phyloP scores from a whole-genome alignment of 2,329 filamentous ascomycete genomes.

The Xylaria hypoxylon region DNA sequence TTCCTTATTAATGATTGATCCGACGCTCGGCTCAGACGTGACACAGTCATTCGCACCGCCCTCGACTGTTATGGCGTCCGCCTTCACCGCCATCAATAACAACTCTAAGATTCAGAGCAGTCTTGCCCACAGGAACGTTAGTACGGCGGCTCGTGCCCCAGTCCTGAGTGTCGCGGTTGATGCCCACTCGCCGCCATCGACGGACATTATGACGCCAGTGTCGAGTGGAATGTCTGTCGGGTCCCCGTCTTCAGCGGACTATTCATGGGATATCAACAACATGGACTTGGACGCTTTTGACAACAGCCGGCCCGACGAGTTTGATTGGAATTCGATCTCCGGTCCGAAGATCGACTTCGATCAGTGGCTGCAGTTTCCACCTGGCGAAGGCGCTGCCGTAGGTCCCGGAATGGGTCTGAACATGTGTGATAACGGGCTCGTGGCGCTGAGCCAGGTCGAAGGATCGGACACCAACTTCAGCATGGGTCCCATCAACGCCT shows the following conservation, averaged over 20 bases:
- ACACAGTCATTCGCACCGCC: slow-evolving; percentile 28
- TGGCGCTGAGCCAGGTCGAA: slow-evolving; percentile 37
- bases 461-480: slow-evolving; percentile 25
- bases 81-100: slow-evolving; percentile 13
- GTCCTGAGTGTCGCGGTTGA: not conserved
- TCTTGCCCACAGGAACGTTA: slow-evolving; percentile 19
- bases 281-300: slow-evolving; percentile 57
- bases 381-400: slow-evolving; percentile 56
- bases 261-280: slow-evolving; percentile 59
- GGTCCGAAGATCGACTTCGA: slow-evolving; percentile 68
- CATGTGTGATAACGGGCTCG: slow-evolving; percentile 31
- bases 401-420: slow-evolving; percentile 34
- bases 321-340: slow-evolving; percentile 66
- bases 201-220: slow-evolving; percentile 45
- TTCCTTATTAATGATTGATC: slow-evolving; percentile 22
- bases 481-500: slow-evolving; percentile 11
- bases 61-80: slow-evolving; percentile 4
- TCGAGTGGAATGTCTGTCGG: slow-evolving; percentile 34
- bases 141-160: not conserved
- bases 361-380: slow-evolving; percentile 69
- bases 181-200: slow-evolving; percentile 42
- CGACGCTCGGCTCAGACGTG: slow-evolving; percentile 29
- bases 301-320: slow-evolving; percentile 57
- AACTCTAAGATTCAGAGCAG: slow-evolving; percentile 17
- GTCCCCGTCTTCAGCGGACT: slow-evolving; percentile 39